Base-by-base conservation (phyloP, 495 filamentous ascomycete genomes). In the Penicillium herquei region DNA sequence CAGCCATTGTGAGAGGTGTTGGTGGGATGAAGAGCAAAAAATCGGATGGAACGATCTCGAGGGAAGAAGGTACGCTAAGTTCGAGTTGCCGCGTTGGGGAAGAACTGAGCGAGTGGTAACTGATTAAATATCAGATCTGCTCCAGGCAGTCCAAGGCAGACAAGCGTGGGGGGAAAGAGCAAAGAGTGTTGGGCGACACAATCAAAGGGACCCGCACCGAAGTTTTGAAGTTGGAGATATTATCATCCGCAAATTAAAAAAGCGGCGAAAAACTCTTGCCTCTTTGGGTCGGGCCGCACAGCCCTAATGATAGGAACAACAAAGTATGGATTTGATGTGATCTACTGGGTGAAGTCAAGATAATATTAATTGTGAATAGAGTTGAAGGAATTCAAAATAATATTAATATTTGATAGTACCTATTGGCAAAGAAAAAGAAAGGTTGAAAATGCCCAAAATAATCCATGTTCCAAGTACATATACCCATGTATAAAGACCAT, bases 121-220 rank as follows among this genome's bases (percentile, higher is more conserved):
- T 32, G n/a, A 39, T 42, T 37, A 16, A 12, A 52, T 48, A 49
- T 39, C 52, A 52, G 59, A 51, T 74, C 75, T 76, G 75, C 75
- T 68, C 75, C 75, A 75, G 75, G 75, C 75, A 78, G 75, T 68
- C 75, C 75, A 75, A 26, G 73, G 75, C 75, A 78, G 73, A 71
- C 61, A 18, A 52, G 46, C 37, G 57, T 51, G 47, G 40, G 58
- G 56, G 42, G 54, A 21, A 55, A 46, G 56, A 55, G 51, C 21
- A 26, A 26, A 56, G 44, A 51, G 45, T 59, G 50, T 43, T 41
- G 50, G 30, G 50, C 39, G 11, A 52, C 26, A 41, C 43, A 35
- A 51, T 37, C 21, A 60, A 67, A 53, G 54, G 33, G 50, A 51
- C 53, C 49, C 51, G 57, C 52, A 43, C 46, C 30, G 64, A 71